Conservation (phyloP, 2,329 filamentous ascomycete species). For the Dendryphion nanum region DNA sequence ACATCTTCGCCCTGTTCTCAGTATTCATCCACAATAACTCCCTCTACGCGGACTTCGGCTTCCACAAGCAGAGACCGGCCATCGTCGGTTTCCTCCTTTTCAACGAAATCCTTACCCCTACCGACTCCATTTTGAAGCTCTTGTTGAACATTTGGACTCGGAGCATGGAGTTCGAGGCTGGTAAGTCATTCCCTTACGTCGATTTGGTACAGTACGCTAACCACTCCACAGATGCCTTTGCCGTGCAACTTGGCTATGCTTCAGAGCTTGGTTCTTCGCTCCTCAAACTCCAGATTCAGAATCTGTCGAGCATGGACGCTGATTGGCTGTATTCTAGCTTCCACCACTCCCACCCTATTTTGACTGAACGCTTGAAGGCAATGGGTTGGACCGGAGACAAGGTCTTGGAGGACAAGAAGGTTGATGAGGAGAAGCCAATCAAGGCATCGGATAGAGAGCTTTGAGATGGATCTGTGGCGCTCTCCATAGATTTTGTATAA, state of each 20-base stretch:
- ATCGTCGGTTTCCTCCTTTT: constrained; percentile 98
- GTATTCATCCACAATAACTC: constrained; percentile 96
- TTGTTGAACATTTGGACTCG: constrained; percentile 94
- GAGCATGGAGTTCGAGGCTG: constrained; percentile 94
- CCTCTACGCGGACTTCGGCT: constrained; percentile 88
- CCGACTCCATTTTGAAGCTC: constrained; percentile 92
- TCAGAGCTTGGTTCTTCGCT: constrained; percentile 80
- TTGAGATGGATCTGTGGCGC: too few relatives aligned
- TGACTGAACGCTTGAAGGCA: constrained; percentile 88
- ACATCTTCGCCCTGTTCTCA: constrained; percentile 94
- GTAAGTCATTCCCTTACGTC: constrained; percentile 36
- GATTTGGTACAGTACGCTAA: constrained; percentile 6
- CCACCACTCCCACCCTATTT: constrained; percentile 96
- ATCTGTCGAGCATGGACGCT: constrained; percentile 96
- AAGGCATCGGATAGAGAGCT: constrained; percentile 76
- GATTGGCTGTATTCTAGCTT: constrained; percentile 99
- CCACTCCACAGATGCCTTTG: constrained; percentile 68
- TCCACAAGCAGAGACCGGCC: constrained; percentile 77
- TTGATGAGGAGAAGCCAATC: constrained; percentile 59
- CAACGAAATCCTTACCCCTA: constrained; percentile 91
- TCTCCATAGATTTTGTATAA: too few relatives aligned
- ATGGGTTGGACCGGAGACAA: constrained; percentile 77
- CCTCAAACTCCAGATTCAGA: constrained; percentile 97
- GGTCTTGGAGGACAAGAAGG: constrained; percentile 48
- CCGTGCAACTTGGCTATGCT: constrained; percentile 78